phyloP scores from a whole-genome alignment of 257 asterid species.

The Penstemon davidsonii region DNA sequence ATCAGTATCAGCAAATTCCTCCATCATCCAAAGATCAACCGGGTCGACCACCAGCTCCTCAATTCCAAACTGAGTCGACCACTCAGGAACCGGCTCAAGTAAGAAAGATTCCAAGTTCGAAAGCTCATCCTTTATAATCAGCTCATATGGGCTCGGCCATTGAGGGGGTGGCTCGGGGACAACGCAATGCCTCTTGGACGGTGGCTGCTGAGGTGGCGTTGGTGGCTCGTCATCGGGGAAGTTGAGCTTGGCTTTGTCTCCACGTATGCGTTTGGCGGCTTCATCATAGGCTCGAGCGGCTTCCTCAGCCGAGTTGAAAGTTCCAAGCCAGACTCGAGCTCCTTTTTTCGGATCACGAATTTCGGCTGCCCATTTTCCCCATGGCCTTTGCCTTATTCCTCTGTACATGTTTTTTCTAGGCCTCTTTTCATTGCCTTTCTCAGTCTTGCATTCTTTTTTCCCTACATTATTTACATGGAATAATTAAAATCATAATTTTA shows the following conservation, averaged over 20 bases:
- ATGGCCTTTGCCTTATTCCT: slow-evolving; percentile 85
- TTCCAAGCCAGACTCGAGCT: slow-evolving; percentile 77
- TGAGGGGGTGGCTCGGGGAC: slow-evolving; percentile 29
- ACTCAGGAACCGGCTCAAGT: slow-evolving; percentile 40
- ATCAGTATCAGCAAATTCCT: slow-evolving; percentile 38
- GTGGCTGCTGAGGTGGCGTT: slow-evolving; percentile 26
- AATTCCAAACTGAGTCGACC: slow-evolving; percentile 33
- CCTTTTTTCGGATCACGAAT: slow-evolving; percentile 83
- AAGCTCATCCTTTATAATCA: slow-evolving; percentile 43
- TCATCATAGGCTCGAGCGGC: slow-evolving; percentile 81
- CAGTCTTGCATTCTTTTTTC: slow-evolving; percentile 33
- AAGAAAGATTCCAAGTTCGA: slow-evolving; percentile 64
- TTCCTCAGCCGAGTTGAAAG: slow-evolving; percentile 65
- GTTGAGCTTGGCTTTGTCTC: slow-evolving; percentile 82
- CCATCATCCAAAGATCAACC: slow-evolving; percentile 54
- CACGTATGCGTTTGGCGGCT: slow-evolving; percentile 79
- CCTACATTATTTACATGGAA: slow-evolving; percentile 21
- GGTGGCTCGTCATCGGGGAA: slow-evolving; percentile 41
- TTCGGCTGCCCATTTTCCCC: slow-evolving; percentile 98
- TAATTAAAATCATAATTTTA: background rate
- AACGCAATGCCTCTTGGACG: slow-evolving; percentile 41
- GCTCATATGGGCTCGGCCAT: slow-evolving; percentile 27
- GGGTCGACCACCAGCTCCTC: slow-evolving; percentile 36
- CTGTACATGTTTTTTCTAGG: slow-evolving; percentile 62
- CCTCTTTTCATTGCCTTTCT: slow-evolving; percentile 34